Conservation (phyloP, 305 asterid genomes). For the Fraxinus angustifolia region DNA sequence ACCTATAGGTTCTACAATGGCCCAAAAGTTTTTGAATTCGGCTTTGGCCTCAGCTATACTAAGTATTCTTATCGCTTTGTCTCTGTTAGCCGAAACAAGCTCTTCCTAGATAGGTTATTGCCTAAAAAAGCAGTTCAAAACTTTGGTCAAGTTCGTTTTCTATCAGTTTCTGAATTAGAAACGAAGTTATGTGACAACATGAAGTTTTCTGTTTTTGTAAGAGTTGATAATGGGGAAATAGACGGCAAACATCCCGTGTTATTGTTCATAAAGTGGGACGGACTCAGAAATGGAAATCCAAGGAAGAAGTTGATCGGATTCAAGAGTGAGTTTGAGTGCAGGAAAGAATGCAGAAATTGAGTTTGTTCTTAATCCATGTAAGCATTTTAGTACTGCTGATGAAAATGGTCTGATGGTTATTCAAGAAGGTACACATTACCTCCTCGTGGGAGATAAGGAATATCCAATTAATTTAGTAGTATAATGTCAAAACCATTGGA, state of each 20-base stretch:
- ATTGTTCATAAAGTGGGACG: conserved; percentile 35
- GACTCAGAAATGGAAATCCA: conserved; percentile 32
- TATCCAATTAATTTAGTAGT: conserved; percentile 36
- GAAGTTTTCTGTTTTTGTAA: conserved; percentile 37
- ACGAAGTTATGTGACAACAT: conserved; percentile 33
- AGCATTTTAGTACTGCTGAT: conserved; percentile 60
- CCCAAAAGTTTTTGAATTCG: conserved; percentile 56
- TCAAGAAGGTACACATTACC: conserved; percentile 35
- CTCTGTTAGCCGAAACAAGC: conserved; percentile 30
- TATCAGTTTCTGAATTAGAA: conserved; percentile 42
- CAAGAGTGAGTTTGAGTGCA: conserved; percentile 42
- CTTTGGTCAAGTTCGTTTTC: conserved; percentile 6
- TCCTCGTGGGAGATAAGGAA: conserved; percentile 33
- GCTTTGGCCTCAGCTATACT: conserved; percentile 75
- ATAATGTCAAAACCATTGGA: conserved; percentile 19
- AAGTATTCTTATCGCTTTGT: conserved; percentile 42
- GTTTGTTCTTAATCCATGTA: conserved; percentile 62
- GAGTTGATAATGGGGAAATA: conserved; percentile 47
- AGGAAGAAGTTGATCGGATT: conserved; percentile 63
- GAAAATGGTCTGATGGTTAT: conserved; percentile 65
- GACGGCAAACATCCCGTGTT: conserved; percentile 56
- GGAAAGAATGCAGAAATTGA: conserved; percentile 41
- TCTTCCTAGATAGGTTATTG: conserved; percentile 23
- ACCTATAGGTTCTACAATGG: conserved; percentile 75
- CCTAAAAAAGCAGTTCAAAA: not conserved